Evolutionary conservation across 768 basidiomycete genomes (phyloP).

Genomic region (Termitomyces sp.): DNA sequence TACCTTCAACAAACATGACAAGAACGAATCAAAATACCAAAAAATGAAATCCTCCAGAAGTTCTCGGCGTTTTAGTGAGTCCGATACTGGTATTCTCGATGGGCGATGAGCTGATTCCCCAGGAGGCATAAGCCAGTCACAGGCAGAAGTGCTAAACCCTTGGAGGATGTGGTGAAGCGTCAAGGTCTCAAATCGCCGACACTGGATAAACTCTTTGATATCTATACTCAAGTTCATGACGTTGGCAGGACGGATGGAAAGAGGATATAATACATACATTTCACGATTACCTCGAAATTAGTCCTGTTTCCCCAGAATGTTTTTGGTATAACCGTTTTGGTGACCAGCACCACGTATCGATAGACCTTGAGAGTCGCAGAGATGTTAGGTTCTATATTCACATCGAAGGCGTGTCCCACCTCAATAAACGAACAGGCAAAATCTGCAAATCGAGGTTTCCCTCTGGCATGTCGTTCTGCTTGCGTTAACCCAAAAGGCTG

Average conservation of each 20-base stretch:
- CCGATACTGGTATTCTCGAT: conserved; percentile 54
- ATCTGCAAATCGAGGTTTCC: conserved; percentile 77
- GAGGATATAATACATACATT: conserved; percentile 42
- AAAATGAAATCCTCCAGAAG: conserved; percentile 85
- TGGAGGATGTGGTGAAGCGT: conserved; percentile 77
- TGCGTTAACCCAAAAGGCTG: conserved; percentile 43
- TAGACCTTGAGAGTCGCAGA: conserved; percentile 50
- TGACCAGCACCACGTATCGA: conserved; percentile 59
- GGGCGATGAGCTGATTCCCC: conserved; percentile 34
- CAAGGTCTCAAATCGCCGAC: conserved; percentile 78
- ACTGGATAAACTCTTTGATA: conserved; percentile 67
- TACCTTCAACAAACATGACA: conserved; percentile 78
- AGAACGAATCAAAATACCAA: conserved; percentile 91
- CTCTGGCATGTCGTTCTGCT: conserved; percentile 37
- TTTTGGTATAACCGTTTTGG: conserved; percentile 68
- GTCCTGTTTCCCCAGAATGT: conserved; percentile 72
- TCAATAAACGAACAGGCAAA: conserved; percentile 66
- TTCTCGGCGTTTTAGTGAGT: conserved; percentile 74
- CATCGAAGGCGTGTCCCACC: conserved; percentile 32
- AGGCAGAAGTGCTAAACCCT: conserved; percentile 67
- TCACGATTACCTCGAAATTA: conserved; percentile 60
- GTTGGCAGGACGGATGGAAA: neutral
- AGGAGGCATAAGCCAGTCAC: conserved; percentile 71
- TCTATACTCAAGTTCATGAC: conserved; percentile 35
- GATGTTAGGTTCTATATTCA: neutral